Conservation (phyloP, 345 rosid species). For the Cardamine chenopodiifolia region DNA sequence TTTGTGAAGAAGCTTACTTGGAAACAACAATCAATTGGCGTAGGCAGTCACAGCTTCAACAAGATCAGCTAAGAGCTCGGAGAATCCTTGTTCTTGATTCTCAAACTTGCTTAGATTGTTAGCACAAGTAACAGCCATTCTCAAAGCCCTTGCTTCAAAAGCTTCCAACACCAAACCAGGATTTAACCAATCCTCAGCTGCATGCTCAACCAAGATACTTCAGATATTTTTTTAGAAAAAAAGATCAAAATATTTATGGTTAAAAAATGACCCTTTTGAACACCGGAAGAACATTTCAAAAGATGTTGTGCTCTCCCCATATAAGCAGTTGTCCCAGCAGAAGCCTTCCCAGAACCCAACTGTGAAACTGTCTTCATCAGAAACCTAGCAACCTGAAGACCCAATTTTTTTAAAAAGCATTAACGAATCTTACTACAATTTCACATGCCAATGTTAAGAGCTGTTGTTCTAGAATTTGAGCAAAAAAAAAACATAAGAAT, state of each 20-base stretch:
- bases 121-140: constrained; percentile 78
- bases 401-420: neutral
- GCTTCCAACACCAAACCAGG: constrained; percentile 65
- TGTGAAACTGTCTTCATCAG: constrained; percentile 82
- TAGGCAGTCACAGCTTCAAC: constrained; percentile 78
- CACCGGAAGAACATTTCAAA: constrained; percentile 59
- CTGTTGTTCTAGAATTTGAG: neutral
- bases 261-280: constrained; percentile 52
- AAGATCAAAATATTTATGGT: neutral
- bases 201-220: constrained; percentile 7
- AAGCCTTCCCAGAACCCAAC: constrained; percentile 68
- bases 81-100: constrained; percentile 79
- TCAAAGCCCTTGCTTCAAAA: constrained; percentile 78
- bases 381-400: constrained; percentile 76
- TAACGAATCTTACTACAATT: neutral
- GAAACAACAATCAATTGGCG: constrained; percentile 88
- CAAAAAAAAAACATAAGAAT: neutral
- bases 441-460: neutral
- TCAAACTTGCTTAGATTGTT: constrained; percentile 61
- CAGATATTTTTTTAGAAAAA: neutral
- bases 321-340: constrained; percentile 79
- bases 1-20: constrained; percentile 53
- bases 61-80: constrained; percentile 65
- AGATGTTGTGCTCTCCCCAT: constrained; percentile 68
- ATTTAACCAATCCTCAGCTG: constrained; percentile 87